Evolutionary conservation across 1,284 basidiomycete species (phyloP), one percentile per base, ranked within the genome.

Genomic region (Mrakiaceae sp.): DNA sequence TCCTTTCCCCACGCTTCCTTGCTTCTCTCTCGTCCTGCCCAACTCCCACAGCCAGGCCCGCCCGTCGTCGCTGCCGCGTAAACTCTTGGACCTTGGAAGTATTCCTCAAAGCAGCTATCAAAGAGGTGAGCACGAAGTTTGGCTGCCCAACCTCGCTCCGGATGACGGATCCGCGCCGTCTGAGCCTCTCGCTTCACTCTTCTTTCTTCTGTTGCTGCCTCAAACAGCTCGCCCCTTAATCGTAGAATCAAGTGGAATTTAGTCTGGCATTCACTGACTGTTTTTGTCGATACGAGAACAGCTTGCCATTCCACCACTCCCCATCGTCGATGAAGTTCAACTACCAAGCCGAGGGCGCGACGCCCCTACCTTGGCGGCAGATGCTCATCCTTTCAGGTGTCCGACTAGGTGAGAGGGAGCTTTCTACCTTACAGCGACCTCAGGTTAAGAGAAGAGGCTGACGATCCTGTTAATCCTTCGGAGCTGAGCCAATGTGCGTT

Each of bases 321-420:
- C 27, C 47, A 43, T 51, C 14, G 3, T 43, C 7, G 44, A 56
- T 59, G 55, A 49, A 42, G 51, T 40, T 58, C 12, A 46, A 16
- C 12, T 64, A 44, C 52, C 53, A 11, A n/a, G 49, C 54, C 8
- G 51, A 42, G 5, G 64, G 64, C 16, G 51, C 50, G 3, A 64
- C 64, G 43, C 64, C 64, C 9, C 12, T 64, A 6, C 64, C 64
- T 3, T 64, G 58, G 58, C 12, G 53, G 40, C 64, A 64, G 51
- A 49, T 64, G 5, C n/a, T 59, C 2, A 43, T 64, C 9, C 49
- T 64, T 12, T 60, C 50, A 11, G 11, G n/a, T 0, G 58, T 59
- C 2, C 43, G 64, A 7, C 40, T 64, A 11, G 16, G 46, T 1
- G 64, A 64, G 58, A 12, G 43, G 4, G 3, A n/a, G 12, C 42